A percentile compares a stretch with the other conserved stretches of the same genome.
These are phyloP conservation scores for Sicyos baderoa DNA, from an alignment of 306 rosid genomes.

Conservation along the genomic window DNA sequence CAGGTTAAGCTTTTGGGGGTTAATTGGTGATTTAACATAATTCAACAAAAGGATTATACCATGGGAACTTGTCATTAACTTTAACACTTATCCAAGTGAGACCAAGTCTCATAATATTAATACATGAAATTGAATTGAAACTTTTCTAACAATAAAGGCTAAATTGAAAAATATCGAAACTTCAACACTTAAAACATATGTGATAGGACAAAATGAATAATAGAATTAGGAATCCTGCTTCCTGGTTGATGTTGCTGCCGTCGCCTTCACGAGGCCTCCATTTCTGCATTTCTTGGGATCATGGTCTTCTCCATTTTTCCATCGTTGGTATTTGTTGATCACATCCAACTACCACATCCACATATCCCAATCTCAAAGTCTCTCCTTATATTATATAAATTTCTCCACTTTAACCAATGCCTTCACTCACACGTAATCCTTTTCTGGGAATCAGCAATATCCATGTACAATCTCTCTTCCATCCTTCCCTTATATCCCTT, in stretches of 20 bases:
- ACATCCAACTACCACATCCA: background rate
- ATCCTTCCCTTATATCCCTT: background rate
- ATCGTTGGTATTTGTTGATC: conserved; percentile 2
- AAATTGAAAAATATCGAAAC: background rate
- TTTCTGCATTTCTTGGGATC: conserved; percentile 20
- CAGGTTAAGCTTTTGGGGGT: too few species aligned
- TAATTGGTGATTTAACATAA: too few species aligned
- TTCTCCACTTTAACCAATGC: background rate
- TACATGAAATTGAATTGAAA: too few species aligned
- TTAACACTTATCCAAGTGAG: too few species aligned
- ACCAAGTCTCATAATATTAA: too few species aligned
- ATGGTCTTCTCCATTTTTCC: conserved; percentile 19
- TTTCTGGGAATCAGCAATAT: conserved; percentile 1
- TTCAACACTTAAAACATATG: background rate
- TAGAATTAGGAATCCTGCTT: background rate
- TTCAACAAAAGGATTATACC: background rate
- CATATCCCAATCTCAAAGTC: conserved; percentile 7
- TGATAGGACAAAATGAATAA: background rate
- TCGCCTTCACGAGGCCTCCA: conserved; percentile 94
- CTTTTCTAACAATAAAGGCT: too few species aligned
- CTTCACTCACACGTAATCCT: conserved; percentile 14
- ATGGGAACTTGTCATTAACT: too few species aligned
- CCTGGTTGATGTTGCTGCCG: conserved; percentile 39
- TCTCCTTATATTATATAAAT: background rate
- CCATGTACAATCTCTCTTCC: background rate